Base-by-base conservation (phyloP, 148 eudicot species). In the Chenopodium suecicum region DNA sequence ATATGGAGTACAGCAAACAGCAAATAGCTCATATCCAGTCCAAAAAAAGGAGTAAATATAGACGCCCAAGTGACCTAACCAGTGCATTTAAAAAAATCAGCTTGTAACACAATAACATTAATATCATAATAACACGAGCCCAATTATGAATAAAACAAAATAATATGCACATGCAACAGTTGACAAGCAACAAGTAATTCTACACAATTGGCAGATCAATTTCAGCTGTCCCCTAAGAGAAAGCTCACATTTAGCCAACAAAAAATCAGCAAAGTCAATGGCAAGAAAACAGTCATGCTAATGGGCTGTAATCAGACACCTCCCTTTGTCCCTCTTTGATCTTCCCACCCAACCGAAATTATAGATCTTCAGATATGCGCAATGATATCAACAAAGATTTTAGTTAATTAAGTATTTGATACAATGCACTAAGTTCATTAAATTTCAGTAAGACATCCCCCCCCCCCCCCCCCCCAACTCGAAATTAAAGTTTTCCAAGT, bases 21-120 rank as follows among this genome's bases (percentile, higher is more conserved):
- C 44, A 77, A 23, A 48, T 68, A 78, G 10, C 56, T 56, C 52
- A 62, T 27, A 63, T 70, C 63, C 64, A 71, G 23, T 67, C 72
- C 19, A 54, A 52, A 52, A 52, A 52, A 14, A 14, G 62, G 62
- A 56, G 62, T 56, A 56, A 3, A 56, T 56, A 17, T 56, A 56
- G 62, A 56, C 62, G 17, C 62, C 37, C 37, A 34, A 34, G 37
- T 34, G 37, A 34, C 37, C 20, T 56, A 56, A 56, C 16, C 16
- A 14, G 62, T 56, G 20, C 17, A 16, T 56, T 56, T 13, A 56
- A 56, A 14, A 56, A 56, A 16, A 16, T 16, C 20, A 48, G 16
- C 60, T 56, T 16, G 60, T 56, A 13, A 56, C 17, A 12, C 22
- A 56, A 4, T 56, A 56, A 56, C 22, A 41, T 41, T 41, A 41